Evolutionary conservation across 2,329 filamentous ascomycete species (phyloP).

Genomic region (Xylariomycetidae sp.): DNA sequence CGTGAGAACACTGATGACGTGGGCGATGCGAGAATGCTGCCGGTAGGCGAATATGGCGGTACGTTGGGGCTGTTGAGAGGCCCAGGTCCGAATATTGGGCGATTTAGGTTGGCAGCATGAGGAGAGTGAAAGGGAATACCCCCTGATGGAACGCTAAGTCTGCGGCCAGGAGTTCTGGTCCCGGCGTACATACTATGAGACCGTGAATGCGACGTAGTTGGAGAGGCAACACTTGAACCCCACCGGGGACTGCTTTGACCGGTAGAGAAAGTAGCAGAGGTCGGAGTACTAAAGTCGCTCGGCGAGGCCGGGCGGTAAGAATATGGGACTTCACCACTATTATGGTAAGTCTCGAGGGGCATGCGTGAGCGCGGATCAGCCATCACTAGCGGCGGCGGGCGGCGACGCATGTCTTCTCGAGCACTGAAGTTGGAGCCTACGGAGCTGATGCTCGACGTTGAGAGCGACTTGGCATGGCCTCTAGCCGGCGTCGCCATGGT

Average conservation of each 20-base stretch:
- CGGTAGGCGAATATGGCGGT: constrained; percentile 52
- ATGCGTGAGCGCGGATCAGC: constrained; percentile 65
- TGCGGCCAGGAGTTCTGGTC: constrained; percentile 62
- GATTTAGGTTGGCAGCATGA: constrained; percentile 50
- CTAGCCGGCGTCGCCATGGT: constrained; percentile 67
- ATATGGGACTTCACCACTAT: constrained; percentile 59
- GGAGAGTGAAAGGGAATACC: constrained; percentile 69
- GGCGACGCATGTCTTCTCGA: constrained; percentile 63
- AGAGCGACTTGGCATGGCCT: constrained; percentile 81
- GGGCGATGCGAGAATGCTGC: constrained; percentile 60
- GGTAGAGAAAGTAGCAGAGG: constrained; percentile 75
- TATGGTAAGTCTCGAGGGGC: constrained; percentile 65
- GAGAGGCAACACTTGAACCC: constrained; percentile 65
- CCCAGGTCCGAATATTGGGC: constrained; percentile 50
- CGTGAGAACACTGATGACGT: constrained; percentile 60
- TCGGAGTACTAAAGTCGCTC: constrained; percentile 74
- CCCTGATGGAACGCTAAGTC: constrained; percentile 77
- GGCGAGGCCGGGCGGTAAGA: constrained; percentile 65
- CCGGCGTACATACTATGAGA: constrained; percentile 68
- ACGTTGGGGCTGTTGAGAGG: constrained; percentile 51
- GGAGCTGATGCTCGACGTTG: constrained; percentile 78
- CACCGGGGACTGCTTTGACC: constrained; percentile 74
- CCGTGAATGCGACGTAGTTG: constrained; percentile 63
- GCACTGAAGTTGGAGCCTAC: constrained; percentile 62
- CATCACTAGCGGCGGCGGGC: constrained; percentile 81